A percentile compares a stretch with the other conserved stretches of the same genome.
phyloP scores from a whole-genome alignment of 1,284 basidiomycete species.

The Boletus coffeatus region DNA sequence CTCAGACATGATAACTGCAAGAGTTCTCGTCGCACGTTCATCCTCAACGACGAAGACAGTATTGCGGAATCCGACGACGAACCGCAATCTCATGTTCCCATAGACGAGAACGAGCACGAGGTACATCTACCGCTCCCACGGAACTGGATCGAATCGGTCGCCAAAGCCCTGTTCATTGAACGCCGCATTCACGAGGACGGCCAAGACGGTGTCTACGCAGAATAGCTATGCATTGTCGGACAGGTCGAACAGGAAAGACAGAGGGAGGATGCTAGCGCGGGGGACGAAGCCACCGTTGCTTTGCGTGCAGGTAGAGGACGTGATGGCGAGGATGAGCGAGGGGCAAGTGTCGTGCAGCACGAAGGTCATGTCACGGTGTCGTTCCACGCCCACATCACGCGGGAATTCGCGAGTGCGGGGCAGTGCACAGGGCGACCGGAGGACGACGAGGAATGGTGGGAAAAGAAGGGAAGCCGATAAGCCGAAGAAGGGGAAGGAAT shows the following conservation, averaged over 20 bases:
- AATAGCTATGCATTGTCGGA: constrained; percentile 35
- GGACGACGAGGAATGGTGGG: constrained; percentile 4
- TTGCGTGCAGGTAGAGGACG: constrained; percentile 35
- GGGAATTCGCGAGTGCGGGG: constrained; percentile 36
- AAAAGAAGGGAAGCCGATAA: constrained; percentile 10
- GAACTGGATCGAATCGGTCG: constrained; percentile 34
- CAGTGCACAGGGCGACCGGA: constrained; percentile 11
- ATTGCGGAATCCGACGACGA: constrained; percentile 21
- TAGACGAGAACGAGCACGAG: constrained; percentile 11
- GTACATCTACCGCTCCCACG: neutral
- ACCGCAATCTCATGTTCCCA: constrained; percentile 4
- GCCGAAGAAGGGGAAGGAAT: constrained; percentile 18
- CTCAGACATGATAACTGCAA: constrained; percentile 7
- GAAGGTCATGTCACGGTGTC: constrained; percentile 45
- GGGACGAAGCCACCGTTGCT: constrained; percentile 34
- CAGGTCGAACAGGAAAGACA: constrained; percentile 31
- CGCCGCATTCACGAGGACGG: constrained; percentile 20
- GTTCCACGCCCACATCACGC: constrained; percentile 55
- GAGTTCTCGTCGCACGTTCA: constrained; percentile 16
- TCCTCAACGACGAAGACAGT: constrained; percentile 27
- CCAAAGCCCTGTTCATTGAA: constrained; percentile 47
- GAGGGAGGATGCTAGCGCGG: constrained; percentile 12
- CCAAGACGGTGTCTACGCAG: constrained; percentile 18
- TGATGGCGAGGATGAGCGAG: constrained; percentile 35
- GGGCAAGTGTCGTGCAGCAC: constrained; percentile 43